A percentile compares a stretch with the other conserved stretches of the same genome.
Conservation (phyloP, 148 eudicot genomes). For the Vaccinium corymbosum region DNA sequence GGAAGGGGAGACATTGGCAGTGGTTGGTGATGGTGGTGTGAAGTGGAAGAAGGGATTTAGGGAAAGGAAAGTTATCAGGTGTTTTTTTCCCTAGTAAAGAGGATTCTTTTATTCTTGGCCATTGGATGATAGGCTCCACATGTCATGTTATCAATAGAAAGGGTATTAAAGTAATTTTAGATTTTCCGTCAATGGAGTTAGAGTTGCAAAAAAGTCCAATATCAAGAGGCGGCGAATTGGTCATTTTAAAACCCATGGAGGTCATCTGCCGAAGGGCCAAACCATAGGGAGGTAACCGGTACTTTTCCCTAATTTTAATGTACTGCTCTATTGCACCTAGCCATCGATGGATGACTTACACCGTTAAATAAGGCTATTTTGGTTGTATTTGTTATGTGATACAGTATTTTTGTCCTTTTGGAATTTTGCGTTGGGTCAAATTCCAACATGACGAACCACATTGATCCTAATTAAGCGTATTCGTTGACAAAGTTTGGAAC, state of each 20-base stretch:
- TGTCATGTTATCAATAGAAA: not conserved
- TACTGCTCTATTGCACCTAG: not conserved
- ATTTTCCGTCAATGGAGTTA: not conserved
- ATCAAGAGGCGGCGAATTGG: not conserved
- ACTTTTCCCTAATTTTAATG: not conserved
- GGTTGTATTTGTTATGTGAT: not conserved
- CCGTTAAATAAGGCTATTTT: not conserved
- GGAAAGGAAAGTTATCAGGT: too few species aligned
- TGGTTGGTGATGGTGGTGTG: too few species aligned
- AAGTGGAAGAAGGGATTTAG: too few species aligned
- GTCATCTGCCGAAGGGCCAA: too few species aligned
- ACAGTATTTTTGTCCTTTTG: too few species aligned
- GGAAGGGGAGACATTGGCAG: too few species aligned
- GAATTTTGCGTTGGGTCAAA: not conserved
- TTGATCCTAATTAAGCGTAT: not conserved
- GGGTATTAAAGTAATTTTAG: not conserved
- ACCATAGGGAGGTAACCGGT: too few species aligned
- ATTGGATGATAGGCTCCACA: too few species aligned
- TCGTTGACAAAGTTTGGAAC: constrained; percentile 1
- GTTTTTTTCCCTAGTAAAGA: too few species aligned
- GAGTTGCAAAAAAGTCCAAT: too few species aligned
- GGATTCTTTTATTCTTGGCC: too few species aligned
- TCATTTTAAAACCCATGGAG: too few species aligned
- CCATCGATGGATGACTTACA: not conserved
- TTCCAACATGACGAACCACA: not conserved